These are phyloP conservation scores for Eucalyptus pauciflora DNA, from an alignment of 345 rosid genomes.

Conservation along the genomic window DNA sequence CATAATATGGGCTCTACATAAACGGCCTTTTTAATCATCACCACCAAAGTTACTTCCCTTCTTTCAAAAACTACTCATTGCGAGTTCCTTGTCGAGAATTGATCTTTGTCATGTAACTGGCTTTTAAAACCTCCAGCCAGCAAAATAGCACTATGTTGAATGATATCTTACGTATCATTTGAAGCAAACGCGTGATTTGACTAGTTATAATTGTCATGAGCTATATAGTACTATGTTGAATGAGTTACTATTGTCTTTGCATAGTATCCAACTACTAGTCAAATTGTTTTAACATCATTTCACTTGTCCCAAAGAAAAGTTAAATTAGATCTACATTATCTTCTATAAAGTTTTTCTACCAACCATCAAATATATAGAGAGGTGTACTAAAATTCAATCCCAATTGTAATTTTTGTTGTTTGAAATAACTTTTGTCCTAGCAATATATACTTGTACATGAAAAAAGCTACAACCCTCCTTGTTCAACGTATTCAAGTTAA, in stretches of 20 bases:
- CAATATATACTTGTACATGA: background rate
- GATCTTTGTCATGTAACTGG: background rate
- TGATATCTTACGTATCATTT: background rate
- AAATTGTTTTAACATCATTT: background rate
- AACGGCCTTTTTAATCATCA: background rate
- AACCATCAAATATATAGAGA: background rate
- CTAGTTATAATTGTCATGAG: background rate
- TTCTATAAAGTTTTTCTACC: background rate
- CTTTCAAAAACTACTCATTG: background rate
- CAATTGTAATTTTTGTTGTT: background rate
- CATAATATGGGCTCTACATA: background rate
- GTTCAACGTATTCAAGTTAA: background rate
- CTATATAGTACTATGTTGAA: background rate
- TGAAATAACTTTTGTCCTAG: background rate
- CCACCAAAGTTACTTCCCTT: background rate
- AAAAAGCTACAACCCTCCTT: background rate
- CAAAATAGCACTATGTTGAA: background rate
- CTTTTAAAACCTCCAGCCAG: background rate
- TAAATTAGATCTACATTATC: background rate
- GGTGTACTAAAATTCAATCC: background rate
- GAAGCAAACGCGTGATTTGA: background rate
- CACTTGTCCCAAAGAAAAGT: background rate
- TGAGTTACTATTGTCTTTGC: background rate
- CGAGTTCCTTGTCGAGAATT: background rate
- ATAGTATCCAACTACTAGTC: background rate